Conservation (phyloP, 2,329 filamentous ascomycete genomes). For the Colletotrichum costaricense region DNA sequence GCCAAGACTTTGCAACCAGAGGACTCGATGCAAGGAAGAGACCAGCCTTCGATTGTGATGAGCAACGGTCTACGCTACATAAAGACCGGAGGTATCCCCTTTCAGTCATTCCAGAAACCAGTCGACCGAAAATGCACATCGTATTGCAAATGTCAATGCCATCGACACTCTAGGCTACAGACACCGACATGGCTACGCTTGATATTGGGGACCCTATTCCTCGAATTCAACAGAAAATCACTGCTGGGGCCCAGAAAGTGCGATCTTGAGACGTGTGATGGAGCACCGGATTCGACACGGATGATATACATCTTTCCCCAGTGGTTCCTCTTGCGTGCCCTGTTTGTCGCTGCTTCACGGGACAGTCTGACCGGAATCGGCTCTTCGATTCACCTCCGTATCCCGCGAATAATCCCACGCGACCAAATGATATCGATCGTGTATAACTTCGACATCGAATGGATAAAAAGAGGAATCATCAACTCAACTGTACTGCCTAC, state of each 20-base stretch:
- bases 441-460: constrained; percentile 5
- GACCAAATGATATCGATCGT: not conserved
- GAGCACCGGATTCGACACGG: not conserved
- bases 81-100: not conserved
- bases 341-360: constrained; percentile 2
- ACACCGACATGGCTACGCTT: constrained; percentile 5
- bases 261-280: not conserved
- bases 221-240: constrained; percentile 1
- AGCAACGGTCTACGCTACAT: too few relatives aligned
- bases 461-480: constrained; percentile 11
- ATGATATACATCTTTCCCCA: constrained; percentile 14
- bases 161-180: not conserved
- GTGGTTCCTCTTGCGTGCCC: constrained; percentile 7
- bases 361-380: not conserved
- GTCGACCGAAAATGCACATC: not conserved
- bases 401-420: not conserved
- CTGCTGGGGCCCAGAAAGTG: not conserved
- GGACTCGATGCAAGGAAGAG: not conserved
- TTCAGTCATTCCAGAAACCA: not conserved
- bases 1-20: not conserved
- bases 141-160: constrained; percentile 21
- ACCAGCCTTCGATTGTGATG: not conserved
- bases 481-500: constrained; percentile 8
- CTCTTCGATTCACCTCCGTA: not conserved
- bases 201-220: not conserved